Percentiles rank a stretch among this genome's conserved stretches.
phyloP scores from a whole-genome alignment of 2,329 filamentous ascomycete species.

The Calonectria pauciramosa region DNA sequence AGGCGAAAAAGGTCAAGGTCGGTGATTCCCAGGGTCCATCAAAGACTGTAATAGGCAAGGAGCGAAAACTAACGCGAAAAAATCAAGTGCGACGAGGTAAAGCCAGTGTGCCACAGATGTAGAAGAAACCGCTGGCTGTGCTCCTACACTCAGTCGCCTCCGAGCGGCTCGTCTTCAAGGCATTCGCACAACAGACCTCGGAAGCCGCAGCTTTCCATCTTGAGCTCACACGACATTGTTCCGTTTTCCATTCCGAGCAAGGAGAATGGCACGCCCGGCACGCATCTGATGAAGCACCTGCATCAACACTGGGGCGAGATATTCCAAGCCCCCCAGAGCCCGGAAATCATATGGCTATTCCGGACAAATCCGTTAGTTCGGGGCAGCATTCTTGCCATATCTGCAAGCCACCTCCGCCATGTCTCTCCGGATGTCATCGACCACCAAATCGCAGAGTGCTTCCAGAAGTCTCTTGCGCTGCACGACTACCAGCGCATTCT shows the following conservation, averaged over 20 bases:
- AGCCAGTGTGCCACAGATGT: conserved; percentile 8
- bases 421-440: conserved; percentile 7
- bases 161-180: not conserved
- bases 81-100: conserved; percentile 17
- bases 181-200: not conserved
- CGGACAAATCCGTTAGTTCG: conserved; percentile 4
- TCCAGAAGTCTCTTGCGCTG: conserved; percentile 15
- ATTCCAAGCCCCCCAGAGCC: conserved; percentile 1
- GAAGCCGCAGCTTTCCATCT: not conserved
- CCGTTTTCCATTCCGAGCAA: conserved; percentile 1
- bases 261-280: conserved; percentile 10
- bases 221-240: not conserved
- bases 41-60: too few relatives aligned
- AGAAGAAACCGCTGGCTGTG: conserved; percentile 11
- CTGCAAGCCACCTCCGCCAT: conserved; percentile 20
- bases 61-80: not conserved
- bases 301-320: conserved; percentile 11
- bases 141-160: not conserved
- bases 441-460: conserved; percentile 22
- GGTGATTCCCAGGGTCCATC: not conserved
- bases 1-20: conserved; percentile 26
- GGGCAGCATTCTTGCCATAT: conserved; percentile 12
- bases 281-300: conserved; percentile 13
- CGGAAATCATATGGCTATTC: conserved; percentile 16
- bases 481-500: conserved; percentile 6